These are phyloP conservation scores for Fraxinus sp. DNA, from an alignment of 305 asterid species.

Conservation along the genomic window DNA sequence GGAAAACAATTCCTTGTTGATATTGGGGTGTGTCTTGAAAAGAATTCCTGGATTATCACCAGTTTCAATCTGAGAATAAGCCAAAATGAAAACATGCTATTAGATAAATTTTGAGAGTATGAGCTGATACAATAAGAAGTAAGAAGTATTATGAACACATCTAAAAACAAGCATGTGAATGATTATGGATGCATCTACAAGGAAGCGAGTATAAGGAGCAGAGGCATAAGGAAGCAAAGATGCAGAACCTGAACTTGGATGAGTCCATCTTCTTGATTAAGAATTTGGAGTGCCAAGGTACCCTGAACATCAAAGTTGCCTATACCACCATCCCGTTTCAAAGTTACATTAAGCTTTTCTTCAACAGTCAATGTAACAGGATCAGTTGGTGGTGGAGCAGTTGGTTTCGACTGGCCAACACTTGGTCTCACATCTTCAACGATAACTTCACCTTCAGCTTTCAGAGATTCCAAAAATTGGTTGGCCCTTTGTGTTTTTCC, in stretches of 20 bases:
- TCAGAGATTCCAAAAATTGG: conserved; percentile 89
- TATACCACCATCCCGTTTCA: conserved; percentile 84
- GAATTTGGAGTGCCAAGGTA: conserved; percentile 70
- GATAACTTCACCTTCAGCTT: conserved; percentile 91
- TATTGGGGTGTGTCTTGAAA: conserved; percentile 81
- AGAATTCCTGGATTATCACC: conserved; percentile 66
- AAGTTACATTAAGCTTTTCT: conserved; percentile 71
- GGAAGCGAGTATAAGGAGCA: neutral
- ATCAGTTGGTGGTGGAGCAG: conserved; percentile 75
- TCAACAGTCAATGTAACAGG: conserved; percentile 85
- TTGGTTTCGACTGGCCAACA: conserved; percentile 63
- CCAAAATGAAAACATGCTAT: neutral
- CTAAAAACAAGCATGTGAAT: neutral
- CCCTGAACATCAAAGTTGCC: conserved; percentile 86
- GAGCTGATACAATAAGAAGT: neutral
- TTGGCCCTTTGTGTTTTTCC: conserved; percentile 85
- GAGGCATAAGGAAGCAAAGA: conserved; percentile 18
- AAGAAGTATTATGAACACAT: neutral
- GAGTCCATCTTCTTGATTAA: conserved; percentile 76
- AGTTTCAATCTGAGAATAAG: conserved; percentile 64
- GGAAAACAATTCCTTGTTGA: conserved; percentile 75
- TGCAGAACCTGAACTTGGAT: conserved; percentile 80
- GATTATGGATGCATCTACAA: neutral
- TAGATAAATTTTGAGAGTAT: neutral
- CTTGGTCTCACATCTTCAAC: conserved; percentile 87